Base-by-base conservation (phyloP, 2,329 filamentous ascomycete species). In the Ilyonectria sp. region DNA sequence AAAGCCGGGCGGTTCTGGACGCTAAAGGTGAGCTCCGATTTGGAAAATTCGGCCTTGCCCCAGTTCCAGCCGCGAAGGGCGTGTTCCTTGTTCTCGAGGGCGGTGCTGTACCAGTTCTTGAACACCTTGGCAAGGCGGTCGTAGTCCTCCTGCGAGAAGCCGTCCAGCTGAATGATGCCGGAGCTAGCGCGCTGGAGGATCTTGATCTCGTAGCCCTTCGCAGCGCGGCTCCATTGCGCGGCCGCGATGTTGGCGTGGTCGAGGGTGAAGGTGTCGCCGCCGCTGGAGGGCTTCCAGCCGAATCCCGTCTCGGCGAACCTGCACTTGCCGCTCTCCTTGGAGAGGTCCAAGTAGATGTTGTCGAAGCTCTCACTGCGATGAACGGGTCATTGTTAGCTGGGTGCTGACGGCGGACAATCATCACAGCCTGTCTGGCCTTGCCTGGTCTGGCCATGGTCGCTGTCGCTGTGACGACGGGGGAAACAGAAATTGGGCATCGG, bases 41-140 rank as follows among this genome's bases (percentile, higher is more conserved):
- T 97, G 69, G 93, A 92, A 79, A 99, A 97, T 77, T 99, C 96
- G 71, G 94, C 94, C 83, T 98, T 99, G 77, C 96, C 96, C 97
- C 96, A 99, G 81, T 99, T 99, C 96, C 96, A 99, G 63, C 96
- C 96, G 74, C 96, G 91, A 66, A 99, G 86, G 26, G 96, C 94
- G 81, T 98, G 96, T 82, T 99, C 96, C 81, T 94, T 94, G 80
- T 90, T 93, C 80, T 98, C 95, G 66, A 99, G 88, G 76, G 91
- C 94, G 77, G 96, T 92, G 83, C 94, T 96, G 83, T 98, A 99
- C 94, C 95, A 98, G 78, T 95, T 93, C 85, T 98, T 98, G 88
- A 99, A 98, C 74, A 96, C 90, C 81, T 97, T 98, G 83, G 86
- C 89, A 15, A 98, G 85, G 62, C 96, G 93, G 73, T 99, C 96